phyloP scores from a whole-genome alignment of 192 early-diverging fungal genomes.

The Dissophora globulifera region DNA sequence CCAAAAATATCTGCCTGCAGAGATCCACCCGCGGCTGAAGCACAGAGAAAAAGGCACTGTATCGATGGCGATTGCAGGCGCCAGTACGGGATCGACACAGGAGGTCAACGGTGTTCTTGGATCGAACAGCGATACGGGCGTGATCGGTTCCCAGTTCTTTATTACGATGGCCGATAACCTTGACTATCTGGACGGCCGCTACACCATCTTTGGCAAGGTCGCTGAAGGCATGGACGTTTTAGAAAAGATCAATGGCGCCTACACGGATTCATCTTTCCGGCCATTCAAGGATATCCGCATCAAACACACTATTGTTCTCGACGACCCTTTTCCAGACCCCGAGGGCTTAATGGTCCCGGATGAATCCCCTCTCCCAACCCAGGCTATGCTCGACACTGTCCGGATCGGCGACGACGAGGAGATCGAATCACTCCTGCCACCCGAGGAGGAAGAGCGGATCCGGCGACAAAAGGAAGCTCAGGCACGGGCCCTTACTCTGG shows the following conservation, averaged over 20 bases:
- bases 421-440: constrained; percentile 60
- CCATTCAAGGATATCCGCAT: constrained; percentile 91
- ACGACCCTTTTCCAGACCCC: constrained; percentile 94
- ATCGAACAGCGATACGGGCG: constrained; percentile 39
- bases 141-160: constrained; percentile 88
- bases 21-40: constrained; percentile 83
- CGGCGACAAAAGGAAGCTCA: constrained; percentile 79
- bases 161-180: constrained; percentile 79
- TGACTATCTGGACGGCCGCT: constrained; percentile 86
- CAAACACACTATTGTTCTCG: constrained; percentile 89
- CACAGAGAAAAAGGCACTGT: constrained; percentile 80
- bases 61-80: constrained; percentile 74
- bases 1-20: constrained; percentile 78
- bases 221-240: constrained; percentile 91
- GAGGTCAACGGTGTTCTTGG: constrained; percentile 28
- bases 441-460: constrained; percentile 73
- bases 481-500: constrained; percentile 92
- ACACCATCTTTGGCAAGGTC: constrained; percentile 87
- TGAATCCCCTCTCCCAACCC: constrained; percentile 81
- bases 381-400: constrained; percentile 73
- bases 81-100: constrained; percentile 41
- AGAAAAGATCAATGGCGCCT: constrained; percentile 77
- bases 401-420: constrained; percentile 88
- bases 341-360: constrained; percentile 70
- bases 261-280: constrained; percentile 76